Evolutionary conservation across 2,329 filamentous ascomycete genomes (phyloP).

Genomic region (Macrophomina tecta): DNA sequence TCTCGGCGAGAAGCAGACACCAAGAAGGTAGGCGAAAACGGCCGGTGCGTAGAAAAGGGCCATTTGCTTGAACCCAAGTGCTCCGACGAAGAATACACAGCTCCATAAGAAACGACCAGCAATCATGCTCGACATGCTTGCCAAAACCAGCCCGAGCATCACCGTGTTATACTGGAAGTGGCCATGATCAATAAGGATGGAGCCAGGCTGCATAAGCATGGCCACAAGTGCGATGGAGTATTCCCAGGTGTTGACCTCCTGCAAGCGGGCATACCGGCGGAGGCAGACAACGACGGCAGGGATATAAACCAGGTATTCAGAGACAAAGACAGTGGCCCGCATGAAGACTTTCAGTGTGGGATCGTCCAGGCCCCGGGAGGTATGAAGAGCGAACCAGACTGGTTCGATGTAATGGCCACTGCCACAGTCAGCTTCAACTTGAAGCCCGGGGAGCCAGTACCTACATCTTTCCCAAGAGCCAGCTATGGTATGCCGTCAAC

Average conservation of each 20-base stretch:
- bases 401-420: conserved; percentile 78
- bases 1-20: conserved; percentile 79
- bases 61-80: conserved; percentile 99
- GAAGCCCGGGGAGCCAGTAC: conserved; percentile 34
- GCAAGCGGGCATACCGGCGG: conserved; percentile 76
- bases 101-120: conserved; percentile 86
- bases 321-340: conserved; percentile 88
- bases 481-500: conserved; percentile 97
- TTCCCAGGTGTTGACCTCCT: conserved; percentile 81
- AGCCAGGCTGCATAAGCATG: conserved; percentile 88
- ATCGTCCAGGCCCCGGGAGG: conserved; percentile 82
- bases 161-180: conserved; percentile 99
- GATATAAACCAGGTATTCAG: conserved; percentile 88
- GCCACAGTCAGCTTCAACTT: conserved; percentile 28
- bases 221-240: conserved; percentile 84
- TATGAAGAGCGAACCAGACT: conserved; percentile 84
- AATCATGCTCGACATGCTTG: conserved; percentile 86
- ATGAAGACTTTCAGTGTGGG: conserved; percentile 88
- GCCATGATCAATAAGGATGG: conserved; percentile 91
- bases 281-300: conserved; percentile 87
- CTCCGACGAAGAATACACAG: conserved; percentile 89
- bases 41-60: conserved; percentile 94
- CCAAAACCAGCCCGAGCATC: conserved; percentile 90
- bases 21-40: conserved; percentile 89
- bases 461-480: conserved; percentile 84